These are phyloP conservation scores for Cornus kousa DNA, from an alignment of 148 eudicot genomes.

Conservation along the genomic window DNA sequence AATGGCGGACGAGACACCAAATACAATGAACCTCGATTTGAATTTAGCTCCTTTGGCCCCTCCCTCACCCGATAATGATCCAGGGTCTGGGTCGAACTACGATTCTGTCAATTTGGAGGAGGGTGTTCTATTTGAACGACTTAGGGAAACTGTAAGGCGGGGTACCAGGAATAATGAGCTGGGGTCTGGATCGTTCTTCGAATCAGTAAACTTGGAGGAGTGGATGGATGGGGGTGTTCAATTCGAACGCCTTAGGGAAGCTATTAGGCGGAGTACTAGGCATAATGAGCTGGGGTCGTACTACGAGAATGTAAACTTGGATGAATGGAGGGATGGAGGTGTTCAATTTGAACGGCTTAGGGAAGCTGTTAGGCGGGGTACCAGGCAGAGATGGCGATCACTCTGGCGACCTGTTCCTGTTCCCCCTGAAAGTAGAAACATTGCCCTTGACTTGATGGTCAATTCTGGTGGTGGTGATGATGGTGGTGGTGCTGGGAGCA, in stretches of 20 bases:
- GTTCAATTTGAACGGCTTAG: too few relatives aligned
- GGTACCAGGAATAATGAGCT: conserved; percentile 12
- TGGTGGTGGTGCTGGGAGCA: conserved; percentile 28
- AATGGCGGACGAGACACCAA: conserved; percentile 68
- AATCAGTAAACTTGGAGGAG: too few relatives aligned
- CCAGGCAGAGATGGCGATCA: conserved; percentile 52
- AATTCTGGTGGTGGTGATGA: conserved; percentile 18
- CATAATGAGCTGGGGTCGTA: too few relatives aligned
- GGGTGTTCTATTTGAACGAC: conserved; percentile 2
- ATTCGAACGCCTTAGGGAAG: too few relatives aligned
- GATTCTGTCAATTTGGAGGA: conserved; percentile 49
- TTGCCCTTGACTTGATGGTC: conserved; percentile 32
- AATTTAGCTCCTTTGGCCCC: conserved; percentile 61
- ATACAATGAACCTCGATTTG: conserved; percentile 80
- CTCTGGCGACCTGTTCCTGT: conserved; percentile 37
- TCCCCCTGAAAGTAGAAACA: conserved; percentile 38
- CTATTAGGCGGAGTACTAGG: too few relatives aligned
- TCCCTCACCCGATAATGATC: conserved; percentile 32
- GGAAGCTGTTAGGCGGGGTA: too few relatives aligned
- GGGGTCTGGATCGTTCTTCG: conserved; percentile 10
- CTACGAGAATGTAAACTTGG: too few relatives aligned
- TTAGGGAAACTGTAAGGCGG: conserved; percentile 45
- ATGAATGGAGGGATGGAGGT: too few relatives aligned
- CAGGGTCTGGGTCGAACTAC: conserved; percentile 27
- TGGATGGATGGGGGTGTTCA: too few relatives aligned